Conservation (phyloP, 257 asterid species). For the Paulownia fortunei region DNA sequence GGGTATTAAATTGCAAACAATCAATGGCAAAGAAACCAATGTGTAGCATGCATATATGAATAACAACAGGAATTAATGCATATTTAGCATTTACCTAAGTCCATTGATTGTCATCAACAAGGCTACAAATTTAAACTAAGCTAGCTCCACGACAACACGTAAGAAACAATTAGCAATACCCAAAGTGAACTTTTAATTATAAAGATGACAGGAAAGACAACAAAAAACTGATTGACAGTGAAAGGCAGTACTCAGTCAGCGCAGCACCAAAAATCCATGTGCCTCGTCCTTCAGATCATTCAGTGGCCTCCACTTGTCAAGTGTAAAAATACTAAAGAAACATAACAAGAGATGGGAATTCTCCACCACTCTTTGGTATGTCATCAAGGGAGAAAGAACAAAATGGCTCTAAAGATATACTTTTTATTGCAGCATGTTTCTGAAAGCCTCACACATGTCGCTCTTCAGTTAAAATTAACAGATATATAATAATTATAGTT, state of each 20-base stretch:
- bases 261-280: slow-evolving; percentile 5
- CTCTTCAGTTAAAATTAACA: neutral
- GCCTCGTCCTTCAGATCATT: slow-evolving; percentile 5
- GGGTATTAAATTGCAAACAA: neutral
- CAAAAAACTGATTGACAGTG: neutral
- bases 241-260: neutral
- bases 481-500: neutral
- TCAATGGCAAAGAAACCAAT: neutral
- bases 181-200: neutral
- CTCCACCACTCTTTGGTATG: neutral
- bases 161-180: neutral
- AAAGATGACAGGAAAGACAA: neutral
- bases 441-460: neutral
- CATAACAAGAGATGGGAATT: neutral
- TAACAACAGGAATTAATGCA: neutral
- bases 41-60: neutral
- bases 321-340: neutral
- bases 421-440: neutral
- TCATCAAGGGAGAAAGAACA: neutral
- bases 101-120: slow-evolving; percentile 7
- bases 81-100: neutral
- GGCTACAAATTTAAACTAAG: slow-evolving; percentile 8
- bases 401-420: neutral
- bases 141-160: neutral
- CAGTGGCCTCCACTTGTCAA: neutral